Percentiles rank a stretch among this genome's conserved stretches.
These are phyloP conservation scores for Mortierella antarctica DNA, from an alignment of 192 early-diverging fungal genomes.

Conservation along the genomic window DNA sequence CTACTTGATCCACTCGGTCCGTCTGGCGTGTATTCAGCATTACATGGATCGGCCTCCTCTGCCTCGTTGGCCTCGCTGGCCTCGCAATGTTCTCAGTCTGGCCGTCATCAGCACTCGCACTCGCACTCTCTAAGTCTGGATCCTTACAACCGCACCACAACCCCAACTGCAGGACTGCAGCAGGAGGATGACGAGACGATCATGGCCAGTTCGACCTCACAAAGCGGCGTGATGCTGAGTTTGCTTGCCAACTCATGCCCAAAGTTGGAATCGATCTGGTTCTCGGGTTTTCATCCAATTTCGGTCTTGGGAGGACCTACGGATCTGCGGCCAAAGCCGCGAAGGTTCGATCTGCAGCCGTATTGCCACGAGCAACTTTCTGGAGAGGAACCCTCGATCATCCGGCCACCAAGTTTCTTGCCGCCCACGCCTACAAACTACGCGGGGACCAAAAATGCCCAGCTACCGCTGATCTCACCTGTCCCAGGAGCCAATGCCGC, in stretches of 20 bases:
- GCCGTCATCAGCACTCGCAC: slow-evolving; percentile 8
- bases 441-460: background rate
- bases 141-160: slow-evolving; percentile 12
- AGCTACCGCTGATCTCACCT: slow-evolving; percentile 7
- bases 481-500: slow-evolving; percentile 4
- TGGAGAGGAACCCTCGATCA: background rate
- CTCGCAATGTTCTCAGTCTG: background rate
- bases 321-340: slow-evolving; percentile 21
- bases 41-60: background rate
- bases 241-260: slow-evolving; percentile 35
- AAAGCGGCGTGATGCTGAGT: slow-evolving; percentile 16
- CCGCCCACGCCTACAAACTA: background rate
- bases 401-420: background rate
- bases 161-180: slow-evolving; percentile 14
- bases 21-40: background rate
- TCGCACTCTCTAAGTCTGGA: slow-evolving; percentile 14
- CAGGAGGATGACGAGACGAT: slow-evolving; percentile 36
- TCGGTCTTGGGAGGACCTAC: slow-evolving; percentile 39
- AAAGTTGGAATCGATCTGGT: slow-evolving; percentile 33
- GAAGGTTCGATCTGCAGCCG: slow-evolving; percentile 8
- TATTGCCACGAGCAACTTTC: background rate
- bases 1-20: slow-evolving; percentile 6
- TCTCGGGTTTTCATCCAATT: slow-evolving; percentile 46
- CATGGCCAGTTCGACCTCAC: slow-evolving; percentile 22
- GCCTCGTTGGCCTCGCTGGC: slow-evolving; percentile 9